Percentiles rank a stretch among this genome's conserved stretches.
These are phyloP conservation scores for Pezicula radicicola DNA, from an alignment of 2,329 filamentous ascomycete genomes.

Conservation along the genomic window DNA sequence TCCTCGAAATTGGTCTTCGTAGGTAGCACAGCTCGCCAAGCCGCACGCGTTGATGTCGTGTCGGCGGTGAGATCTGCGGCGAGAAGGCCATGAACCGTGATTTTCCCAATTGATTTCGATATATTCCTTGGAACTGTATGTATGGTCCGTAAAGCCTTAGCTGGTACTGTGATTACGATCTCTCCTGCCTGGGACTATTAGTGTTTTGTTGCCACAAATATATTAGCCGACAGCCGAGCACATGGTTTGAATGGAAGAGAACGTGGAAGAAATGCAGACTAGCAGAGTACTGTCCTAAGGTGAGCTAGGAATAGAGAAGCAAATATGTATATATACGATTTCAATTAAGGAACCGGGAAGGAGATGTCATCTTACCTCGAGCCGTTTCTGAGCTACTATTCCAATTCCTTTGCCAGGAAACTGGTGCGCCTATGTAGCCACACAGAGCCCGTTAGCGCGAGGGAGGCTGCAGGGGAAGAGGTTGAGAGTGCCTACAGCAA, in stretches of 20 bases:
- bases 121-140: slow-evolving; percentile 55
- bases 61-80: slow-evolving; percentile 65
- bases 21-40: slow-evolving; percentile 70
- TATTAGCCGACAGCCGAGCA: background rate
- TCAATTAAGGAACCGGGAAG: background rate
- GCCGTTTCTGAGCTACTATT: slow-evolving; percentile 64
- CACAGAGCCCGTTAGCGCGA: too few relatives aligned
- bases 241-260: background rate
- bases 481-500: slow-evolving; percentile 39
- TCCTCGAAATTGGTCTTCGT: slow-evolving; percentile 53
- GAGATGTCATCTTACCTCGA: slow-evolving; percentile 50
- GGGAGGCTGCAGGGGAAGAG: too few relatives aligned
- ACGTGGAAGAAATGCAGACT: background rate
- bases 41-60: slow-evolving; percentile 39
- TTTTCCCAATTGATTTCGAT: slow-evolving; percentile 47
- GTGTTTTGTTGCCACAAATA: background rate
- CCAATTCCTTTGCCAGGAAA: slow-evolving; percentile 76
- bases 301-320: too few relatives aligned
- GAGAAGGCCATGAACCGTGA: slow-evolving; percentile 68
- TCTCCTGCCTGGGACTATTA: slow-evolving; percentile 47
- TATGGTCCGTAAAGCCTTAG: slow-evolving; percentile 60
- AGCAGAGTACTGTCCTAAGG: too few relatives aligned
- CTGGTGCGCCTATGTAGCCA: slow-evolving; percentile 38
- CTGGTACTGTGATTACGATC: slow-evolving; percentile 62
- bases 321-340: background rate